Evolutionary conservation across 306 rosid species (phyloP).

Genomic region (Acmispon strigosus): DNA sequence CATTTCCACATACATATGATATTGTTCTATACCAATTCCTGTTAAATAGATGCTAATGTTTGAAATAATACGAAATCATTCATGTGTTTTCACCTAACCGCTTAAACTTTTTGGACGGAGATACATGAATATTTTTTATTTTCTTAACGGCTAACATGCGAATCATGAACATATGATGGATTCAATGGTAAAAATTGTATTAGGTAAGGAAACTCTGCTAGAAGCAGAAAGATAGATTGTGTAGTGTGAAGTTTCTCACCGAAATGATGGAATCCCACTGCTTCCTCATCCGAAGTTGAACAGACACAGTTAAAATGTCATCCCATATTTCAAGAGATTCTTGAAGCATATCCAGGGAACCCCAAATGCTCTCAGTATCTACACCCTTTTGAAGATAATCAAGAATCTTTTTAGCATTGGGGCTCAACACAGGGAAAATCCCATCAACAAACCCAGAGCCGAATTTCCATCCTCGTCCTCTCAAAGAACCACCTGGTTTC

Average conservation of each 20-base stretch:
- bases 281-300: slow-evolving; percentile 78
- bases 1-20: background rate
- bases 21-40: background rate
- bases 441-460: slow-evolving; percentile 99
- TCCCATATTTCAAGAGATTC: slow-evolving; percentile 75
- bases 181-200: too few relatives aligned
- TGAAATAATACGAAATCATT: background rate
- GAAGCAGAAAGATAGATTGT: too few relatives aligned
- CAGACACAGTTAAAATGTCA: slow-evolving; percentile 70
- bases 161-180: too few relatives aligned
- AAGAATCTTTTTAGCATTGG: slow-evolving; percentile 56
- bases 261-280: slow-evolving; percentile 70
- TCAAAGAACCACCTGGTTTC: slow-evolving; percentile 87
- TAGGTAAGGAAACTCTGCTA: too few relatives aligned
- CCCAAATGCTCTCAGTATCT: slow-evolving; percentile 47
- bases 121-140: too few relatives aligned
- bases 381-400: slow-evolving; percentile 51
- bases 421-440: slow-evolving; percentile 78
- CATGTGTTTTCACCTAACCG: too few relatives aligned
- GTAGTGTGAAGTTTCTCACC: slow-evolving; percentile 54
- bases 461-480: slow-evolving; percentile 89
- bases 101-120: too few relatives aligned
- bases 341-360: slow-evolving; percentile 60
- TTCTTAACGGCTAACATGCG: too few relatives aligned
- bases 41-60: background rate